Base-by-base conservation (phyloP, 495 filamentous ascomycete species). In the Trichoderma gamsii region DNA sequence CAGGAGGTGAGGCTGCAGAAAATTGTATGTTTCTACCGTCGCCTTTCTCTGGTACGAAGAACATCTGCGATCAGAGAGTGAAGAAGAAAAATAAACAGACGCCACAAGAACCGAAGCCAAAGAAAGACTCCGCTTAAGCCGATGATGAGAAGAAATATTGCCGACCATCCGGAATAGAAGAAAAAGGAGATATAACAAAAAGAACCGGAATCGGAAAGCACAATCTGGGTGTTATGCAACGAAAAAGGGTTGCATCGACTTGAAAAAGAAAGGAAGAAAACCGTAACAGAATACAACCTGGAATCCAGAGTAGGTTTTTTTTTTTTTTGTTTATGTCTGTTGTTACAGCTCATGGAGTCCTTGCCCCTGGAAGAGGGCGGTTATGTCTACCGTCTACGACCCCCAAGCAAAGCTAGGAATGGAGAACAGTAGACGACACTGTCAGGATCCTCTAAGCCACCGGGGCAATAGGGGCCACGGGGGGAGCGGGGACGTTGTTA, bases 401-500 rank as follows among this genome's bases (percentile, higher is more conserved):
- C 56, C 32, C 56, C 56, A 12, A 15, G 8, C 56, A 13, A 23
- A 9, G 16, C 25, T 6, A 15, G 25, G 23, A 11, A 25, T 13
- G 56, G 27, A 61, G 13, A 12, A 21, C 27, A 2, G 15, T 25
- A 61, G 56, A 61, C 25, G 4, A 21, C 27, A 2, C 15, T 3
- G 0, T 21, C 25, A 11, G 18, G 18, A 12, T 7, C 69, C 66
- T 72, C 76, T 89, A 89, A 73, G 86, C 87, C 65, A 87, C 83
- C 67, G 84, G 80, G 63, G 83, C 78, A 67, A 83, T 79, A 68
- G 86, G 77, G 68, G 85, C 82, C 41, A 80, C 77, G 18, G 67
- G 27, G 64, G 79, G 74, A 27, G 72, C 70, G 38, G 70, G 65
- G 63, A 67, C 70, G 44, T 68, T 71, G 59, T 25, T 43, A 21